Evolutionary conservation across 768 basidiomycete genomes (phyloP).

Genomic region (Cantharellus cinnabarinus): DNA sequence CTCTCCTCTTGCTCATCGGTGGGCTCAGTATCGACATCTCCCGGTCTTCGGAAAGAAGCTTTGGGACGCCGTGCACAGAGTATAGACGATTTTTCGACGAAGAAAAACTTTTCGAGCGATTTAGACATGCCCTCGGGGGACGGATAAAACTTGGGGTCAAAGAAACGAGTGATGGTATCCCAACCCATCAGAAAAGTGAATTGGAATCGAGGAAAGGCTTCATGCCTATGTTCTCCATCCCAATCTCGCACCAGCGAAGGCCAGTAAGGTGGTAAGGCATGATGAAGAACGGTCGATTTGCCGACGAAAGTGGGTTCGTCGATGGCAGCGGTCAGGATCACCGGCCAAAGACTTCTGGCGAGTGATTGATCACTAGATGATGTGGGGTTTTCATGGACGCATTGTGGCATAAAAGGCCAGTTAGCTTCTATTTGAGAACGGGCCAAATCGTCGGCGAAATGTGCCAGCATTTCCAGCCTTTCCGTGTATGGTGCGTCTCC

Average conservation of each 20-base stretch:
- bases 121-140: constrained; percentile 31
- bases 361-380: constrained; percentile 1
- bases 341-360: constrained; percentile 10
- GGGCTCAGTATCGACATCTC: constrained; percentile 7
- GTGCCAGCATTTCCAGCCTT: constrained; percentile 70
- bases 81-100: constrained; percentile 37
- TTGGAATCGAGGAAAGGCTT: constrained; percentile 24
- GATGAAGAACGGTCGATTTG: constrained; percentile 38
- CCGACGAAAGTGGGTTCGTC: constrained; percentile 79
- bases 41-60: neutral
- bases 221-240: neutral
- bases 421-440: neutral
- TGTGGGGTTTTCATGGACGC: constrained; percentile 11
- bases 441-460: constrained; percentile 31
- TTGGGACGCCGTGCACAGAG: constrained; percentile 39
- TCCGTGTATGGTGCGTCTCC: constrained; percentile 59
- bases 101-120: constrained; percentile 37
- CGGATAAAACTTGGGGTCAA: constrained; percentile 55
- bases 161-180: constrained; percentile 69
- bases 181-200: constrained; percentile 60
- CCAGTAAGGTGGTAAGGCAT: constrained; percentile 20
- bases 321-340: constrained; percentile 61
- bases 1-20: constrained; percentile 14
- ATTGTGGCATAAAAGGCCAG: neutral
- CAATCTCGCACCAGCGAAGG: constrained; percentile 14